Percentiles rank a stretch among this genome's conserved stretches.
phyloP scores from a whole-genome alignment of 768 basidiomycete species.

The Calvatia gigantea region DNA sequence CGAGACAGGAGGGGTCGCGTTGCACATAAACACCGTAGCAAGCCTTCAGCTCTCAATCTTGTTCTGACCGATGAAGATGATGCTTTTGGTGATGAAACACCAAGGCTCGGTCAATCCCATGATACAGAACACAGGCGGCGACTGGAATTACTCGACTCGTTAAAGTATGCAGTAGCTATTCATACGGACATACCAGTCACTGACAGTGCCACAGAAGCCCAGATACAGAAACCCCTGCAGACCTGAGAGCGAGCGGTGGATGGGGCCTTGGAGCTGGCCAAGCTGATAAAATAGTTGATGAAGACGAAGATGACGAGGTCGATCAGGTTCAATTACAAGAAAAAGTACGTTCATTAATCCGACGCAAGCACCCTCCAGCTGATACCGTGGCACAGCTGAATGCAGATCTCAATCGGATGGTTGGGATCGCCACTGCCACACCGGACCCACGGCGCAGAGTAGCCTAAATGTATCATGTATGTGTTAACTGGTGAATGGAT shows the following conservation, averaged over 20 bases:
- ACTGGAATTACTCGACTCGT: conserved; percentile 50
- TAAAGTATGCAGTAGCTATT: conserved; percentile 30
- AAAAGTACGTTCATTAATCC: conserved; percentile 11
- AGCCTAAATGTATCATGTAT: conserved; percentile 14
- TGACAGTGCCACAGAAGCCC: conserved; percentile 41
- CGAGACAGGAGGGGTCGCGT: conserved; percentile 79
- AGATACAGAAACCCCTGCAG: conserved; percentile 35
- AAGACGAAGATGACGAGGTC: conserved; percentile 62
- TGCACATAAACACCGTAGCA: conserved; percentile 44
- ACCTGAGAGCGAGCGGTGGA: conserved; percentile 53
- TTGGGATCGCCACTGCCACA: conserved; percentile 43
- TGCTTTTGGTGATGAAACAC: conserved; percentile 51
- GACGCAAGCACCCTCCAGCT: neutral
- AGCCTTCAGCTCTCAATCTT: conserved; percentile 28
- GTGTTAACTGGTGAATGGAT: neutral
- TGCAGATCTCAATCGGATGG: conserved; percentile 58
- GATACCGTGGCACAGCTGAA: conserved; percentile 16
- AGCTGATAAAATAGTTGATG: conserved; percentile 48
- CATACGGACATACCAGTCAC: neutral
- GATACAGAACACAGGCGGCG: conserved; percentile 32
- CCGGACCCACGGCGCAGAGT: conserved; percentile 28
- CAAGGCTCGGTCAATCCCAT: conserved; percentile 28
- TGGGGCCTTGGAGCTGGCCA: conserved; percentile 71
- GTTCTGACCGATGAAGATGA: conserved; percentile 36
- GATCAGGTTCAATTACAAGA: conserved; percentile 76